Base-by-base conservation (phyloP, 495 filamentous ascomycete species). In the Xanthoparmelia taractica region DNA sequence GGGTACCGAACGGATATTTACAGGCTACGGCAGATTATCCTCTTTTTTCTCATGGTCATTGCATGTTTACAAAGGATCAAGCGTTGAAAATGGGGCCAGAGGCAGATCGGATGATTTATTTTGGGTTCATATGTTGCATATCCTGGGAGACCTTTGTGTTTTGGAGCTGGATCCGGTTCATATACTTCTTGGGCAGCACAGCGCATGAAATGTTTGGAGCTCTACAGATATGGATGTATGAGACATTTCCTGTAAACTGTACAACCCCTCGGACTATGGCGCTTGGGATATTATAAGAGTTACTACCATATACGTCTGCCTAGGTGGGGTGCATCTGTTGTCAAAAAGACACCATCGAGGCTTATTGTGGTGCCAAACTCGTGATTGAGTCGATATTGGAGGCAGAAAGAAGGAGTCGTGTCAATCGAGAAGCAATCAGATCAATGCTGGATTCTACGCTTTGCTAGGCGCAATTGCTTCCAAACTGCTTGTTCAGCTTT, bases 21-120 rank as follows among this genome's bases (percentile, higher is more conserved):
- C 11, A 29, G 13, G 27, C 23, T 37, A 25, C 57, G 4, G 15
- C 20, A 65, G 63, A 33, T 48, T 17, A 59, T 59, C 33, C 45
- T 61, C 27, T 61, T 58, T 27, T 27, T 47, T n/a, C 63, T 60
- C 38, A 8, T 38, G 40, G 38, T 63, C 31, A 36, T 45, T 41
- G 61, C 61, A 13, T 58, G 54, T 37, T 18, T 58, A 10, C 61
- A 63, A n/a, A 63, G 55, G 31, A 48, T 63, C 29, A 58, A 58
- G 29, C 54, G 45, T 50, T 58, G 13, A 58, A 8, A 15, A 23
- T 29, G 47, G 47, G 47, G 12, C 10, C 23, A 11, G 1, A 0
- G 48, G 25, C 12, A 18, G 27, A 52, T 5, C 31, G 18, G 25
- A 52, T 31, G 48, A 7, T 23, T 37, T 20, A n/a, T 23, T 59